These are phyloP conservation scores for Leishmania mexicana DNA, from an alignment of 208 protist species.

Conservation along the genomic window DNA sequence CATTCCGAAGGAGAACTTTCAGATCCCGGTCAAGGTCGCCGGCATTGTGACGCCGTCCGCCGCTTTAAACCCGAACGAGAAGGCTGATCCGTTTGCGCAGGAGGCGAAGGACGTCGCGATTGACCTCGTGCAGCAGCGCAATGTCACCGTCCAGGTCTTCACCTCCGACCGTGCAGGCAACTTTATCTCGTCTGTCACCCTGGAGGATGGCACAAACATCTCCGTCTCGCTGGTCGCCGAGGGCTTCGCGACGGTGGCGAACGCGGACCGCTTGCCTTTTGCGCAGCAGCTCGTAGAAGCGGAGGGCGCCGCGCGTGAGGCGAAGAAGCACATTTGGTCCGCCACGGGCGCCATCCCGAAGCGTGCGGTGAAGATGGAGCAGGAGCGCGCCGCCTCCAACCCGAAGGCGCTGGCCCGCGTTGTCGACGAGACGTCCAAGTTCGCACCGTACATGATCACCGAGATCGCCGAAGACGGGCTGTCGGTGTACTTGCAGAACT, in stretches of 20 bases:
- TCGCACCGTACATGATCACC: conserved; percentile 51
- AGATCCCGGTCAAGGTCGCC: conserved; percentile 85
- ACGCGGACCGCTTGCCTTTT: conserved; percentile 77
- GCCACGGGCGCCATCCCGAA: conserved; percentile 50
- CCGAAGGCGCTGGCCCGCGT: conserved; percentile 37
- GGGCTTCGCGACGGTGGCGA: conserved; percentile 79
- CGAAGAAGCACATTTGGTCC: conserved; percentile 71
- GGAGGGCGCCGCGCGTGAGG: conserved; percentile 55
- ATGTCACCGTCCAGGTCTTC: conserved; percentile 87
- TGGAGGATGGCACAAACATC: conserved; percentile 75
- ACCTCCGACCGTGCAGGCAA: conserved; percentile 84
- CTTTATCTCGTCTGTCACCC: conserved; percentile 74
- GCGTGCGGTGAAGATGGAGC: conserved; percentile 66
- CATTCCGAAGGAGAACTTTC: conserved; percentile 88
- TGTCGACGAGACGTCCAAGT: conserved; percentile 50
- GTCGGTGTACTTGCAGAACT: conserved; percentile 75
- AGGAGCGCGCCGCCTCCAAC: conserved; percentile 50
- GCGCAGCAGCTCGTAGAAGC: conserved; percentile 74
- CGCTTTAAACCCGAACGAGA: conserved; percentile 37
- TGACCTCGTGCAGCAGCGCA: conserved; percentile 68
- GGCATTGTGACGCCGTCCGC: conserved; percentile 79
- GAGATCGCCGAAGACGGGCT: conserved; percentile 79
- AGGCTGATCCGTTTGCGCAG: conserved; percentile 69
- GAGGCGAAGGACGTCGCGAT: conserved; percentile 81
- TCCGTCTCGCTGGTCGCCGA: conserved; percentile 70